A percentile compares a stretch with the other conserved stretches of the same genome.
phyloP scores from a whole-genome alignment of 2,329 filamentous ascomycete genomes.

The Nemania bipapillata region DNA sequence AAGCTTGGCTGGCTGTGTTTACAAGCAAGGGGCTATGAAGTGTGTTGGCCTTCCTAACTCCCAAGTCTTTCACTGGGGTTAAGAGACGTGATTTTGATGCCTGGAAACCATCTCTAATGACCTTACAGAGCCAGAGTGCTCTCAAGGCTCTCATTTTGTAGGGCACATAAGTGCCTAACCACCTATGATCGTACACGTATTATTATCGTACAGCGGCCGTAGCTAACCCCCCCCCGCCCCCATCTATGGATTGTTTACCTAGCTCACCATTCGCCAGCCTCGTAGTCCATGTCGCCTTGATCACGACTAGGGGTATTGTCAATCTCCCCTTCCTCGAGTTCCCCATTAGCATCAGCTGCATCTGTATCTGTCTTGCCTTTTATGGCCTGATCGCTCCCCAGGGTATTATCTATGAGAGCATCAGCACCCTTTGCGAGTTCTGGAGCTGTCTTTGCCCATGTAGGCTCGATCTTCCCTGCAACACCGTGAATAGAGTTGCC shows the following conservation, averaged over 20 bases:
- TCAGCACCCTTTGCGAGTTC: constrained; percentile 39
- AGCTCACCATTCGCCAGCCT: constrained; percentile 43
- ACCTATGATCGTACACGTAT: neutral
- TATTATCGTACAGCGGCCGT: constrained; percentile 5
- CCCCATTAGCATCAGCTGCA: constrained; percentile 32
- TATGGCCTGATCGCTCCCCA: constrained; percentile 42
- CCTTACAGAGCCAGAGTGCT: neutral
- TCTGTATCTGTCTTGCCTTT: constrained; percentile 41
- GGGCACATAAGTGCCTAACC: neutral
- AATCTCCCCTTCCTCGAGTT: constrained; percentile 48
- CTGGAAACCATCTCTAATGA: neutral
- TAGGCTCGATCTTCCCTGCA: constrained; percentile 69
- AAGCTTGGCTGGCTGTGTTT: neutral
- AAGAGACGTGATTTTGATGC: neutral
- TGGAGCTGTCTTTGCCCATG: constrained; percentile 65
- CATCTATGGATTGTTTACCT: neutral
- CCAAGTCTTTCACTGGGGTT: neutral
- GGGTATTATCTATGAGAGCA: constrained; percentile 36
- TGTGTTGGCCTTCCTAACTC: neutral
- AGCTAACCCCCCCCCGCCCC: neutral
- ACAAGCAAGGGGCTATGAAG: neutral
- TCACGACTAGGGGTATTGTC: constrained; percentile 40
- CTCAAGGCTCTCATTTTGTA: neutral
- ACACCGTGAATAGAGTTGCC: constrained; percentile 70
- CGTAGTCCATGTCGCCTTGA: constrained; percentile 52